These are phyloP conservation scores for Venturia asperata DNA, from an alignment of 2,329 filamentous ascomycete genomes.

Conservation along the genomic window DNA sequence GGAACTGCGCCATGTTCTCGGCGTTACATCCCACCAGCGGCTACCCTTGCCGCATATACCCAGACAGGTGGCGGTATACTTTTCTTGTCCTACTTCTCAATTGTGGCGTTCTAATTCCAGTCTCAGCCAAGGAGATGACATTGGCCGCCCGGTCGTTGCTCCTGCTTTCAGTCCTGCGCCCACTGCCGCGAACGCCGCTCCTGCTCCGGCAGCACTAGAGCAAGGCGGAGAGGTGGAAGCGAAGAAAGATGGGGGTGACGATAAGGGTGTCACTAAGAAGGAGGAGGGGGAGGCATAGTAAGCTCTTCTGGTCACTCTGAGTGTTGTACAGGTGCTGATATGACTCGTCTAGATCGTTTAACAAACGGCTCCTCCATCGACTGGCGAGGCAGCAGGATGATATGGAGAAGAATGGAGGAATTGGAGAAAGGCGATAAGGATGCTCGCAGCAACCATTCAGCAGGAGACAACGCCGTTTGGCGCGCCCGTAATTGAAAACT, in stretches of 20 bases:
- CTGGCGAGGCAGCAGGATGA: neutral
- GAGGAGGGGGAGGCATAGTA: constrained; percentile 4
- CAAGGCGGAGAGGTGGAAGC: neutral
- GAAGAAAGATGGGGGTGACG: neutral
- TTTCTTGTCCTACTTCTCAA: neutral
- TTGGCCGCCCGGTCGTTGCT: neutral
- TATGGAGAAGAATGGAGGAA: neutral
- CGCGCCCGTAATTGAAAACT: neutral
- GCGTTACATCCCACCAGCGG: neutral
- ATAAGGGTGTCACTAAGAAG: neutral
- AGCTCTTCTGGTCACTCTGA: neutral
- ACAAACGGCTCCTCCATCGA: neutral
- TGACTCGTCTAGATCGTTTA: neutral
- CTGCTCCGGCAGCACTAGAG: neutral
- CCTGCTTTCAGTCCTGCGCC: too few species aligned
- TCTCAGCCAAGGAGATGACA: neutral
- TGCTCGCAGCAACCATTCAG: neutral
- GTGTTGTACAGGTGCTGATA: neutral
- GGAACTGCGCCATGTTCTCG: neutral
- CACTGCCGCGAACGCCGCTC: neutral
- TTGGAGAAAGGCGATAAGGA: neutral
- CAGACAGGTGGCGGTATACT: neutral
- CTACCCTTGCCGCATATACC: neutral
- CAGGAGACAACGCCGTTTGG: neutral
- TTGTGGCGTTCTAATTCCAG: neutral